These are phyloP conservation scores for Guyanaporus albipodus DNA, from an alignment of 768 basidiomycete species.

Conservation along the genomic window DNA sequence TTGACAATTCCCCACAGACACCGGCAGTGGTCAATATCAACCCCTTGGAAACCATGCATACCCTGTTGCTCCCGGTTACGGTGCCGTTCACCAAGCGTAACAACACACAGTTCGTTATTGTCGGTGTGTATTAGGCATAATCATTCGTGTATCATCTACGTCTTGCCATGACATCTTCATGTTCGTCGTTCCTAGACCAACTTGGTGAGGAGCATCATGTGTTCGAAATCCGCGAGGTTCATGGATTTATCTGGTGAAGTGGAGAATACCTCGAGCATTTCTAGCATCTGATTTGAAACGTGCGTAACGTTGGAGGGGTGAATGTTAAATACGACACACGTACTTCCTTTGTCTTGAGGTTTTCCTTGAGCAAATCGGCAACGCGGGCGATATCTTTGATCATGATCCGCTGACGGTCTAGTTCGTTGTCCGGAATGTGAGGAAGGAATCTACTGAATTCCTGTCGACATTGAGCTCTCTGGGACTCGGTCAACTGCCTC, in stretches of 20 bases:
- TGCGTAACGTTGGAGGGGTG: background rate
- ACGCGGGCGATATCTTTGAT: conserved; percentile 63
- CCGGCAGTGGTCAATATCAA: conserved; percentile 37
- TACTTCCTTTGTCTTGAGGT: conserved; percentile 72
- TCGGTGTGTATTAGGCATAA: background rate
- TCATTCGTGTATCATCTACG: background rate
- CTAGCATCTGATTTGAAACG: conserved; percentile 58
- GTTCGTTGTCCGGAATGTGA: conserved; percentile 39
- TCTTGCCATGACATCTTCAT: conserved; percentile 5
- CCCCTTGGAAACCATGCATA: conserved; percentile 23
- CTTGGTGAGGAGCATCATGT: conserved; percentile 66
- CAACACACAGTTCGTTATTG: background rate
- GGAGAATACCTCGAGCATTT: conserved; percentile 79
- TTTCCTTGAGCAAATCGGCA: conserved; percentile 63
- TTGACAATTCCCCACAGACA: conserved; percentile 24
- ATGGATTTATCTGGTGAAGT: conserved; percentile 66
- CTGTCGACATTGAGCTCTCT: conserved; percentile 49
- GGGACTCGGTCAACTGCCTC: conserved; percentile 45
- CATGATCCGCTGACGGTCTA: conserved; percentile 53
- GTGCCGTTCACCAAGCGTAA: conserved; percentile 26
- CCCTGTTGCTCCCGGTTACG: conserved; percentile 32
- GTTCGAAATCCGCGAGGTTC: conserved; percentile 63
- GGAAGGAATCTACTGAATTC: conserved; percentile 78
- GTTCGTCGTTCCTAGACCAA: conserved; percentile 8
- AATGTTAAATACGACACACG: conserved; percentile 11